phyloP scores from a whole-genome alignment of 2,329 filamentous ascomycete species.

The Rhinocladiella similis region DNA sequence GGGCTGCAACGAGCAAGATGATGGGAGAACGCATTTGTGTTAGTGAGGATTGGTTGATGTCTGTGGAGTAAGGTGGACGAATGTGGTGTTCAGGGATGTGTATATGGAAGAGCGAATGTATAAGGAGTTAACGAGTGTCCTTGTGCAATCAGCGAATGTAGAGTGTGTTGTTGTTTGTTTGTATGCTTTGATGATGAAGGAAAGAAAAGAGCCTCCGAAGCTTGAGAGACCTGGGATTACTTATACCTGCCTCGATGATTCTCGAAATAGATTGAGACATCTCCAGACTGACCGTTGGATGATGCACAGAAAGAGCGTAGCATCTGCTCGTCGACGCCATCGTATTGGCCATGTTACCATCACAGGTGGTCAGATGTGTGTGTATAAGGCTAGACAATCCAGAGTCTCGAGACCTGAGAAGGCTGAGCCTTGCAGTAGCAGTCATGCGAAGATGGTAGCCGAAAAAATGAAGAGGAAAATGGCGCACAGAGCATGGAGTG shows the following conservation, averaged over 20 bases:
- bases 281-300: constrained; percentile 4
- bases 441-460: not conserved
- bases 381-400: not conserved
- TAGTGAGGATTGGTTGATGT: not conserved
- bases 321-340: not conserved
- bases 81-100: not conserved
- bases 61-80: not conserved
- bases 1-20: constrained; percentile 24
- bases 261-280: constrained; percentile 10
- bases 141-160: constrained; percentile 12
- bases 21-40: constrained; percentile 19
- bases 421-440: not conserved
- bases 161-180: not conserved
- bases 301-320: not conserved
- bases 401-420: not conserved
- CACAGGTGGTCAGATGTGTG: constrained; percentile 9
- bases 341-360: constrained; percentile 1
- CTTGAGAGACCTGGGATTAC: constrained; percentile 5
- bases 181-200: constrained; percentile 11
- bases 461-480: not conserved
- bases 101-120: not conserved
- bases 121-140: constrained; percentile 5
- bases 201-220: constrained; percentile 3
- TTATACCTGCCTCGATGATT: constrained; percentile 13
- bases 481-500: not conserved